Conservation (phyloP, 179 eudicot genomes). For the Sideroxylon spinosum region DNA sequence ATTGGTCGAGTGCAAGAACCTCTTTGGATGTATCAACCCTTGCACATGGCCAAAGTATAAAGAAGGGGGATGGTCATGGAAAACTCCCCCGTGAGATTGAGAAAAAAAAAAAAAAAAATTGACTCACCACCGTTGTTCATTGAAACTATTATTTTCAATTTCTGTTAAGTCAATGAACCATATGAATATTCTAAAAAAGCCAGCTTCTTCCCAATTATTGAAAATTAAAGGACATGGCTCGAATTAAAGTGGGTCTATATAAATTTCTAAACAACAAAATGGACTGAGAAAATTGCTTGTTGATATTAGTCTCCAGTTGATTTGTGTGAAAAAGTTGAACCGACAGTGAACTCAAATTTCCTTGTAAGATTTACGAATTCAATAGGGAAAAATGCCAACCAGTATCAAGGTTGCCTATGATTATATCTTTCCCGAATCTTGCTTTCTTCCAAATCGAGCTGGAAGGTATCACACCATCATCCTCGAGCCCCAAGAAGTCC, state of each 20-base stretch:
- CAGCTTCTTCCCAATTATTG: not conserved
- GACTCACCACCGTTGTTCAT: too few relatives aligned
- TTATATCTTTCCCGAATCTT: constrained; percentile 58
- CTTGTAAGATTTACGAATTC: not conserved
- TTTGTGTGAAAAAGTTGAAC: not conserved
- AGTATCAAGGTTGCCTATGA: constrained; percentile 77
- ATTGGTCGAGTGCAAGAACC: too few relatives aligned
- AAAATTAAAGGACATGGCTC: not conserved
- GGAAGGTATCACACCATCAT: constrained; percentile 30
- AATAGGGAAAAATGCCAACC: constrained; percentile 32
- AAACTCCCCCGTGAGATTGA: too few relatives aligned
- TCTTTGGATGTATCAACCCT: too few relatives aligned
- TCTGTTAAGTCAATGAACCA: constrained; percentile 22
- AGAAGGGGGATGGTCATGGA: too few relatives aligned
- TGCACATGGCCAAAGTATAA: too few relatives aligned
- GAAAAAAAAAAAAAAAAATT: too few relatives aligned
- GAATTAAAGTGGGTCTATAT: not conserved
- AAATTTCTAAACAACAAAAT: not conserved
- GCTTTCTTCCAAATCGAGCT: constrained; percentile 59
- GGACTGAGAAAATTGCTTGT: not conserved
- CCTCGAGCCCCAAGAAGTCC: constrained; percentile 62
- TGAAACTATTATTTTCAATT: not conserved
- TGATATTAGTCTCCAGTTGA: not conserved
- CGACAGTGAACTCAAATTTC: not conserved
- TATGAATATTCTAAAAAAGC: not conserved